These are phyloP conservation scores for Kodamaea alishanica DNA, from an alignment of 1,139 yeast genomes.

Conservation along the genomic window DNA sequence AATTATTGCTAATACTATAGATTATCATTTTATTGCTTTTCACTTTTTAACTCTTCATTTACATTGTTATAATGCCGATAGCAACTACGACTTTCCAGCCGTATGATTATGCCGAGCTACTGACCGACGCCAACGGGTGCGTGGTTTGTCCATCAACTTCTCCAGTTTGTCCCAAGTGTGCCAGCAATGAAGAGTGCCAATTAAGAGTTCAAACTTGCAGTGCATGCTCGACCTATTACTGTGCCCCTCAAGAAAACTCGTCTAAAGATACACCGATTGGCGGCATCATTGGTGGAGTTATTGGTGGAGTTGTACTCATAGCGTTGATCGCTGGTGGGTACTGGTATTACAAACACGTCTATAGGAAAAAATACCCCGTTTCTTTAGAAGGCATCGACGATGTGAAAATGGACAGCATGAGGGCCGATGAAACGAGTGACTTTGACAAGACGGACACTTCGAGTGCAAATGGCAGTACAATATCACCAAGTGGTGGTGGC, in stretches of 20 bases:
- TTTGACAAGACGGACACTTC: conserved; percentile 8
- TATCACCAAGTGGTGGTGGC: conserved; percentile 2
- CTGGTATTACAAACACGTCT: conserved; percentile 26
- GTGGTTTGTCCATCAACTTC: conserved; percentile 44
- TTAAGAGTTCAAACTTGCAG: conserved; percentile 52
- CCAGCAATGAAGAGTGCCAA: conserved; percentile 48
- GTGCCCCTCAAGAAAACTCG: conserved; percentile 27
- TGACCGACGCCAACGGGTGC: conserved; percentile 34
- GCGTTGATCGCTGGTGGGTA: conserved; percentile 29
- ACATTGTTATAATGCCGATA: no score
- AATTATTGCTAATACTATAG: no score
- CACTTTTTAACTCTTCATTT: no score
- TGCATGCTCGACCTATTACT: conserved; percentile 54
- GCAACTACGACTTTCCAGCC: no score
- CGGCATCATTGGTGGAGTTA: conserved; percentile 64
- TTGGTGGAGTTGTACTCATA: conserved; percentile 42
- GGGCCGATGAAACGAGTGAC: conserved; percentile 12
- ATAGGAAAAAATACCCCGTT: conserved; percentile 19
- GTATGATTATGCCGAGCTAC: no score
- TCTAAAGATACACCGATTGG: conserved; percentile 33
- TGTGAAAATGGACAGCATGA: conserved; percentile 13
- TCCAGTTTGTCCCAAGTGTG: conserved; percentile 52
- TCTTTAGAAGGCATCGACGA: conserved; percentile 16
- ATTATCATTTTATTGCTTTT: no score
- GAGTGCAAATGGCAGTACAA: not conserved